Base-by-base conservation (phyloP, 2,329 filamentous ascomycete species). In the Xylaria arbuscula region DNA sequence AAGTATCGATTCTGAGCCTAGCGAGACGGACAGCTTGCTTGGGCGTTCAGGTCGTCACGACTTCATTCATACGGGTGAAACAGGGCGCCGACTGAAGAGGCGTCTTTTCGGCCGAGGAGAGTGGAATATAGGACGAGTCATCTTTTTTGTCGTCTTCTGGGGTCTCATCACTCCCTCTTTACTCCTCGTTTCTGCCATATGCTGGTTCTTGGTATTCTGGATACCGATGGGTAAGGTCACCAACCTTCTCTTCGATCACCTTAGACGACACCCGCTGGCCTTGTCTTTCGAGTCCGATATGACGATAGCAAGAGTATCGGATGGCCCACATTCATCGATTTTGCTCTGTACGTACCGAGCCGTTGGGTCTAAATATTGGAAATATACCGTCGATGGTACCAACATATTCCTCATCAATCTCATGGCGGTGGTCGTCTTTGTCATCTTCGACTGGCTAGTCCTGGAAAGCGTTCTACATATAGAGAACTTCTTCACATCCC, bases 321-420 rank as follows among this genome's bases (percentile, higher is more conserved):
- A 91, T 55, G 89, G 89, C 17, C 89, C 92, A 22, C 92, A 93
- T 54, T 92, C 92, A 17, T 95, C 94, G 11, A 95, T 99, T 69
- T 85, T 99, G 19, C 86, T 99, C 40, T 99, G 96, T 86, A 99
- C 96, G 6, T 99, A 99, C 82, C 92, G 97, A 67, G 96, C 96
- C 51, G 95, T 97, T 13, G 96, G 96, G 13, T 86, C 90, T 73
- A 95, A 95, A 80, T 99, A 99, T 84, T 99, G 97, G 95, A 99
- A 99, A 82, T 99, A 99, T 82, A 99, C 96, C 3, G 86, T 99
- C 67, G 96, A 99, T 78, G 97, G 96, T 64, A 99, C 96, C 69
- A 99, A 99, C 81, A 97, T 99, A 78, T 98, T 99, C 82, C 89
- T 99, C 73, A 98, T 99, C 84, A 99, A 99, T 79, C 87, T 99